phyloP scores from a whole-genome alignment of 495 filamentous ascomycete species.

The Melanomma pulvis-pyrius region DNA sequence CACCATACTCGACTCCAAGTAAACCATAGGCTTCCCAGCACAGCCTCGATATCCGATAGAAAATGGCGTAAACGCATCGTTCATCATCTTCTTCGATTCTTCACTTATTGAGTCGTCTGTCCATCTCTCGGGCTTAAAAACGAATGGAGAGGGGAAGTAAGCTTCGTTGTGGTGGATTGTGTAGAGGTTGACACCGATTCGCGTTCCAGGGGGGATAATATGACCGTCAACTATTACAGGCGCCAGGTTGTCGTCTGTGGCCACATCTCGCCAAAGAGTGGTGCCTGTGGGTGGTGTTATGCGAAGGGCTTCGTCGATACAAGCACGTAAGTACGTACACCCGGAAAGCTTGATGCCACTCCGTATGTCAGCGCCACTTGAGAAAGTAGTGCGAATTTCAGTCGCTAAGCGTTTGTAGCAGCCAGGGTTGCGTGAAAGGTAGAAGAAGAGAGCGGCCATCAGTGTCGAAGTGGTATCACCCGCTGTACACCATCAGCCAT shows the following conservation, averaged over 20 bases:
- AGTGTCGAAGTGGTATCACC: constrained; percentile 39
- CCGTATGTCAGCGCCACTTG: constrained; percentile 52
- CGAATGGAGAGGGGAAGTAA: constrained; percentile 36
- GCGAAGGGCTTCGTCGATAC: constrained; percentile 63
- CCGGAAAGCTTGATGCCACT: constrained; percentile 48
- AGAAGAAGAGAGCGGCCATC: constrained; percentile 61
- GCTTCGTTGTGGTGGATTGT: constrained; percentile 18
- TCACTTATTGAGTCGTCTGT: constrained; percentile 37
- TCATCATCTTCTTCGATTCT: constrained; percentile 1
- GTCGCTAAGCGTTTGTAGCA: constrained; percentile 48
- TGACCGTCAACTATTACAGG: constrained; percentile 35
- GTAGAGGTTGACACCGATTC: constrained; percentile 15
- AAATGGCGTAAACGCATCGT: constrained; percentile 32
- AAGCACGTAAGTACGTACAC: constrained; percentile 57
- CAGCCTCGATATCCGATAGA: constrained; percentile 27
- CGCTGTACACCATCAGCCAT: background rate
- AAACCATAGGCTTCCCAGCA: constrained; percentile 31
- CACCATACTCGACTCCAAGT: constrained; percentile 23
- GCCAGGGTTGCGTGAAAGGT: constrained; percentile 56
- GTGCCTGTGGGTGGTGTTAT: constrained; percentile 61
- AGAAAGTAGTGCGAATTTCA: constrained; percentile 59
- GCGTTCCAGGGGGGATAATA: constrained; percentile 16
- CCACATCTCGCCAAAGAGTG: constrained; percentile 61
- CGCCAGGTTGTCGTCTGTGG: constrained; percentile 11
- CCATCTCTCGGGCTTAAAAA: constrained; percentile 59